These are phyloP conservation scores for Magnolia changhungtana DNA, from an alignment of 164 flowering plant genomes.

Conservation along the genomic window DNA sequence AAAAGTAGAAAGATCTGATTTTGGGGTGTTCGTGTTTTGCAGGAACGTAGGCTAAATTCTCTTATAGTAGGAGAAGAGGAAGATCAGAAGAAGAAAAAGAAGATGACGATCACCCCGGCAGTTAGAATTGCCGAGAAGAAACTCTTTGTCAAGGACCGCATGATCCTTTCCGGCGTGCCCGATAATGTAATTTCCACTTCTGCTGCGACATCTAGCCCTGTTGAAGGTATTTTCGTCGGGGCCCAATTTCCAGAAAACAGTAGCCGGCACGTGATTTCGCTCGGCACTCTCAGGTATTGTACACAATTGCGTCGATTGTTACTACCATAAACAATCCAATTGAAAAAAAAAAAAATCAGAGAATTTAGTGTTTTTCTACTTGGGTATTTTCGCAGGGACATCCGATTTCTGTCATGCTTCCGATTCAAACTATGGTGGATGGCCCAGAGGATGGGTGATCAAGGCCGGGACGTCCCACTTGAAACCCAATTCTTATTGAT, in stretches of 20 bases:
- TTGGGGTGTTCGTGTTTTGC: conserved; percentile 1
- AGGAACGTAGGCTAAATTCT: conserved; percentile 23
- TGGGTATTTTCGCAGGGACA: conserved; percentile 26
- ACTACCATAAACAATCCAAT: background rate
- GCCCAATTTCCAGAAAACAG: conserved; percentile 51
- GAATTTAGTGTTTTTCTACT: background rate
- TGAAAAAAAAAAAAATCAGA: background rate
- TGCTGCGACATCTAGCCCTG: conserved; percentile 52
- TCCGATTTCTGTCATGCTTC: conserved; percentile 77
- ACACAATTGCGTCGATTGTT: background rate
- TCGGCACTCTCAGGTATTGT: conserved; percentile 53
- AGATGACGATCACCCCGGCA: conserved; percentile 75
- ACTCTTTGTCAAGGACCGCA: conserved; percentile 53
- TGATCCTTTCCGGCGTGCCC: conserved; percentile 63
- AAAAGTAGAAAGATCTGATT: too few species aligned
- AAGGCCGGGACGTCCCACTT: conserved; percentile 66
- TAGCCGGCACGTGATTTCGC: conserved; percentile 64
- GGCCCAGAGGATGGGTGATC: conserved; percentile 88
- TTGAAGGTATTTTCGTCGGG: conserved; percentile 76
- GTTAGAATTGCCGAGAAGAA: conserved; percentile 61
- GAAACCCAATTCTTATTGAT: conserved; percentile 87
- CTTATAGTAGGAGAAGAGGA: conserved; percentile 12
- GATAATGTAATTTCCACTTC: conserved; percentile 65
- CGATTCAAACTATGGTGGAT: conserved; percentile 98
- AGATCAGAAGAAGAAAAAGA: conserved; percentile 12